Percentiles rank a stretch among this genome's conserved stretches.
Evolutionary conservation across 1,139 yeast genomes (phyloP).

Genomic region (Geotrichum klebahnii): DNA sequence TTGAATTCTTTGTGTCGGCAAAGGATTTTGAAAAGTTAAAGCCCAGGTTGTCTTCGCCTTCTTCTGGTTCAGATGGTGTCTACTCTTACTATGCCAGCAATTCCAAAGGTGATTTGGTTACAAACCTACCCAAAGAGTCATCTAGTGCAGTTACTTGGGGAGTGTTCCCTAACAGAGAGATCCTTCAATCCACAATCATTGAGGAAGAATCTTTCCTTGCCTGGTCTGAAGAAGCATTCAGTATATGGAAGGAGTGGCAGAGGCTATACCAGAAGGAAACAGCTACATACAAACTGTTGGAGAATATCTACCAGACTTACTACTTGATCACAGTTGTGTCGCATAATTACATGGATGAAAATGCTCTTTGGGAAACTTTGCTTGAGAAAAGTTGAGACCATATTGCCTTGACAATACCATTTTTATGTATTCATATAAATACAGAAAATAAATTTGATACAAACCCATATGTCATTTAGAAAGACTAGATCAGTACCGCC

Average conservation of each 20-base stretch:
- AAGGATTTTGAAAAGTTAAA: slow-evolving; percentile 62
- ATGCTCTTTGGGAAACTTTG: slow-evolving; percentile 72
- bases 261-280: slow-evolving; percentile 61
- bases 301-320: slow-evolving; percentile 56
- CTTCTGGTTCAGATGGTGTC: slow-evolving; percentile 42
- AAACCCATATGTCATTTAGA: not conserved
- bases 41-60: slow-evolving; percentile 2
- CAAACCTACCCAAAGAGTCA: slow-evolving; percentile 52
- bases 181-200: slow-evolving; percentile 81
- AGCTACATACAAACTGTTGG: slow-evolving; percentile 61
- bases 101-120: slow-evolving; percentile 50
- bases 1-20: slow-evolving; percentile 76
- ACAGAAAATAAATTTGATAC: not conserved
- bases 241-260: slow-evolving; percentile 90
- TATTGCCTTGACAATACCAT: not conserved
- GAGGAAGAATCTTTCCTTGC: slow-evolving; percentile 85
- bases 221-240: slow-evolving; percentile 92
- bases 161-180: slow-evolving; percentile 81
- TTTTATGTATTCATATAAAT: not conserved
- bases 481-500: no score
- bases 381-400: slow-evolving; percentile 4
- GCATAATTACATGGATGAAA: slow-evolving; percentile 73
- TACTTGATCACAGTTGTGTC: slow-evolving; percentile 78
- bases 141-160: slow-evolving; percentile 94
- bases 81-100: slow-evolving; percentile 69